Conservation (phyloP, 2,329 filamentous ascomycete genomes). For the Penicillium paneum region DNA sequence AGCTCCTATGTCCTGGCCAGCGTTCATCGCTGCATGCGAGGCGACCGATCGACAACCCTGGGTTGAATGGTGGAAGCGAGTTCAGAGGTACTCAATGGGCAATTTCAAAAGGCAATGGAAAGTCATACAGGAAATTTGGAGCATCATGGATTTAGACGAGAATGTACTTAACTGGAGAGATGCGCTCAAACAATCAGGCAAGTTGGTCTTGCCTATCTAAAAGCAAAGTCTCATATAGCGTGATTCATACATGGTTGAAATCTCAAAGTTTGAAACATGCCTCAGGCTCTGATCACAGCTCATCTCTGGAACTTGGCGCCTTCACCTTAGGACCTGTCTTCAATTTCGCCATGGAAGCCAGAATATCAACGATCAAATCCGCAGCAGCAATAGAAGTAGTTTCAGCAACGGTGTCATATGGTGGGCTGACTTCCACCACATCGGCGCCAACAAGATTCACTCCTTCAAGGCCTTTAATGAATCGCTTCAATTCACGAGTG, state of each 20-base stretch:
- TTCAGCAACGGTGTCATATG: slow-evolving; percentile 24
- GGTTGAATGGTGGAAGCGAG: slow-evolving; percentile 19
- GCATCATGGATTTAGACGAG: slow-evolving; percentile 13
- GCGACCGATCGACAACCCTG: slow-evolving; percentile 15
- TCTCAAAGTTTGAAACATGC: not conserved
- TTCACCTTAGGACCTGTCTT: not conserved
- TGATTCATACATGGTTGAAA: not conserved
- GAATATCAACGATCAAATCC: slow-evolving; percentile 30
- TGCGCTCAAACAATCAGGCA: slow-evolving; percentile 14
- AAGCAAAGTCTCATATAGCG: not conserved
- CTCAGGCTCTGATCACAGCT: not conserved
- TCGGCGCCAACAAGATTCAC: slow-evolving; percentile 23
- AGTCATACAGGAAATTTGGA: slow-evolving; percentile 20
- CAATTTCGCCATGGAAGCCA: slow-evolving; percentile 28
- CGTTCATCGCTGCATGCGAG: slow-evolving; percentile 24
- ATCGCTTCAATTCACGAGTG: slow-evolving; percentile 18
- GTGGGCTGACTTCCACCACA: slow-evolving; percentile 49
- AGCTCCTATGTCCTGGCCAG: slow-evolving; percentile 25
- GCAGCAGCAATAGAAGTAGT: slow-evolving; percentile 29
- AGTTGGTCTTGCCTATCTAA: slow-evolving; percentile 19
- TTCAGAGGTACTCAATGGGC: slow-evolving; percentile 20
- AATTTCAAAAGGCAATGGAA: slow-evolving; percentile 21
- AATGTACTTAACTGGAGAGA: slow-evolving; percentile 17
- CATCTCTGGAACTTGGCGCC: not conserved
- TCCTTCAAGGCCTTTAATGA: slow-evolving; percentile 18